A percentile compares a stretch with the other conserved stretches of the same genome.
Conservation (phyloP, 1,139 yeast genomes). For the Protomyces inundatus region DNA sequence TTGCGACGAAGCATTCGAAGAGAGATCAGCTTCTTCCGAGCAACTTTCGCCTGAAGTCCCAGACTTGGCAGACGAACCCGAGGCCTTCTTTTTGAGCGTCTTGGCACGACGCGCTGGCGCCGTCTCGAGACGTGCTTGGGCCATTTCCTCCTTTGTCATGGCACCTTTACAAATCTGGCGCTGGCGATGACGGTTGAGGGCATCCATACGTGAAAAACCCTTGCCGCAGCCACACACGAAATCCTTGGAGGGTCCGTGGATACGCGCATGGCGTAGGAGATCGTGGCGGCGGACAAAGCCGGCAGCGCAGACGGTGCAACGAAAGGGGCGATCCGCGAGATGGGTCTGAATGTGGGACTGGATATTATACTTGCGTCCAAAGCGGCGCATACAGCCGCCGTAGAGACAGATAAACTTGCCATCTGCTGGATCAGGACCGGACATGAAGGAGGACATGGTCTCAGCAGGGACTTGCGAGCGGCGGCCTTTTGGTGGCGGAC, state of each 20-base stretch:
- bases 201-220: constrained; percentile 83
- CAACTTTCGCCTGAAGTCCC: not conserved
- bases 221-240: constrained; percentile 86
- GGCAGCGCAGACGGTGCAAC: constrained; percentile 55
- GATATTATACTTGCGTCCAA: constrained; percentile 87
- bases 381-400: constrained; percentile 74
- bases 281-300: constrained; percentile 89
- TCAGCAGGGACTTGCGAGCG: constrained; percentile 29
- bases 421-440: constrained; percentile 67
- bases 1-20: not conserved
- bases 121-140: not conserved
- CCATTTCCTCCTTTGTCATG: not conserved
- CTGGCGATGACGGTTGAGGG: constrained; percentile 71
- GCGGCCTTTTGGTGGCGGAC: constrained; percentile 17
- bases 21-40: not conserved
- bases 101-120: not conserved
- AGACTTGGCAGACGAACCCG: not conserved
- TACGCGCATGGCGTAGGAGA: constrained; percentile 79
- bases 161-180: constrained; percentile 69
- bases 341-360: constrained; percentile 97
- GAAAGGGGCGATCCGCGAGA: constrained; percentile 82
- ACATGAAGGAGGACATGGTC: constrained; percentile 28
- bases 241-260: constrained; percentile 67
- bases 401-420: constrained; percentile 64
- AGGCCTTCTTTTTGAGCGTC: not conserved